Conservation (phyloP, 495 filamentous ascomycete genomes). For the Staphylotrichum longicolle region DNA sequence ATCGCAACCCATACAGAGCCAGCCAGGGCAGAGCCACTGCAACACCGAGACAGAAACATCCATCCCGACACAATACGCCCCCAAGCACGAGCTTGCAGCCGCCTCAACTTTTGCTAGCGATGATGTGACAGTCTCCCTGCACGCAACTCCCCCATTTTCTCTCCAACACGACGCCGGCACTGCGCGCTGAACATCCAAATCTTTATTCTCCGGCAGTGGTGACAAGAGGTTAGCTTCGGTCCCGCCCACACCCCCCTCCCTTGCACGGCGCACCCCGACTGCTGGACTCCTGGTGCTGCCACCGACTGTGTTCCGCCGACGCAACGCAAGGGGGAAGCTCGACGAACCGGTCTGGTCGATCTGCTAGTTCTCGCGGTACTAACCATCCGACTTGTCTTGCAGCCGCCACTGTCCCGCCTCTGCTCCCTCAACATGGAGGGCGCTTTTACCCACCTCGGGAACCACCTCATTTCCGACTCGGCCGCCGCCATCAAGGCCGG, state of each 20-base stretch:
- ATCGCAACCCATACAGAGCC: conserved; percentile 21
- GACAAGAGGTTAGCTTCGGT: conserved; percentile 22
- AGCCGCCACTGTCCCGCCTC: conserved; percentile 24
- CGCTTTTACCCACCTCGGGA: conserved; percentile 81
- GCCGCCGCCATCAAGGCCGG: conserved; percentile 71
- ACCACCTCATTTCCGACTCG: conserved; percentile 73
- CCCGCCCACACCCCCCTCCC: neutral
- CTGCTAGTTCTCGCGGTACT: neutral
- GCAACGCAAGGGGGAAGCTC: no score
- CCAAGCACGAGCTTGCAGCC: neutral
- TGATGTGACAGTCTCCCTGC: conserved; percentile 36
- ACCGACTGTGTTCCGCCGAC: no score
- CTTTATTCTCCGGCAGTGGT: conserved; percentile 14
- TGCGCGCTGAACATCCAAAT: neutral
- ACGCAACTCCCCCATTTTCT: conserved; percentile 19
- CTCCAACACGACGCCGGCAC: conserved; percentile 13
- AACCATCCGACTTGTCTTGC: neutral
- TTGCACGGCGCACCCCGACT: neutral
- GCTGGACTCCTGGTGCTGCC: no score
- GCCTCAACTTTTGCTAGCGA: conserved; percentile 23
- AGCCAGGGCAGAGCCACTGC: neutral
- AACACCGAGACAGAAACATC: neutral
- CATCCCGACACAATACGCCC: neutral
- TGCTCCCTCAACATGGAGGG: conserved; percentile 60
- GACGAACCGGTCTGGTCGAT: no score